Conservation (phyloP, 2,329 filamentous ascomycete genomes). For the Aureobasidium namibiae region DNA sequence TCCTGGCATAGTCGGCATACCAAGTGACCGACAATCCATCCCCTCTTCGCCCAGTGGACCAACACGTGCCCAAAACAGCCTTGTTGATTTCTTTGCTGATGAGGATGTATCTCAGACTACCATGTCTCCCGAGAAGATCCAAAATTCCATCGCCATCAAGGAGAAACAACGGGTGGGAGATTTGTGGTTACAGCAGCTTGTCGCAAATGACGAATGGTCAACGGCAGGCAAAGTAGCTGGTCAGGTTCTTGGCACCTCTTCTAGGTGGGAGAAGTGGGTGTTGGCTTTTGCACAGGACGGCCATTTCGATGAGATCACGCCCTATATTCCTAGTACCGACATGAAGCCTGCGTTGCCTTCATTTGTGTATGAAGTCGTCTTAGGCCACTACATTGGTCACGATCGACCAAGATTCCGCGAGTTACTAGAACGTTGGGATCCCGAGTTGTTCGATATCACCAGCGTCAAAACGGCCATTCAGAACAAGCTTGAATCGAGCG, state of each 20-base stretch:
- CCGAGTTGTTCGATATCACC: slow-evolving; percentile 72
- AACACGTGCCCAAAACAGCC: slow-evolving; percentile 34
- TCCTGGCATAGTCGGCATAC: slow-evolving; percentile 55
- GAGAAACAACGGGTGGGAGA: slow-evolving; percentile 90
- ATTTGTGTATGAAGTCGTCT: slow-evolving; percentile 77
- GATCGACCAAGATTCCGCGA: slow-evolving; percentile 70
- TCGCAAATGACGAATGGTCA: slow-evolving; percentile 65
- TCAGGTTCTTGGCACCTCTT: slow-evolving; percentile 69
- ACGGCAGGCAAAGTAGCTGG: slow-evolving; percentile 73
- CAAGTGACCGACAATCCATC: slow-evolving; percentile 28
- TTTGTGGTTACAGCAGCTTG: slow-evolving; percentile 81
- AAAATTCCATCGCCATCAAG: slow-evolving; percentile 63
- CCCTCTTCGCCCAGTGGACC: slow-evolving; percentile 34
- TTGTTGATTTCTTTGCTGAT: slow-evolving; percentile 64
- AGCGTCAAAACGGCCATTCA: slow-evolving; percentile 72
- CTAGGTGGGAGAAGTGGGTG: slow-evolving; percentile 92
- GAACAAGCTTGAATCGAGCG: slow-evolving; percentile 68
- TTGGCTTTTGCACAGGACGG: slow-evolving; percentile 82
- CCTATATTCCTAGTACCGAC: slow-evolving; percentile 70
- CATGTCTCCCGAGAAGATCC: slow-evolving; percentile 49
- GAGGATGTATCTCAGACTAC: slow-evolving; percentile 45
- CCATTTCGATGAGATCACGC: slow-evolving; percentile 82
- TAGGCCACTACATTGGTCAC: slow-evolving; percentile 77
- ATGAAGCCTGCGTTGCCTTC: slow-evolving; percentile 71
- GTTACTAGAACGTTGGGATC: slow-evolving; percentile 73